Percentiles rank a stretch among this genome's conserved stretches.
Conservation (phyloP, 495 filamentous ascomycete species). For the Podospora anserina region DNA sequence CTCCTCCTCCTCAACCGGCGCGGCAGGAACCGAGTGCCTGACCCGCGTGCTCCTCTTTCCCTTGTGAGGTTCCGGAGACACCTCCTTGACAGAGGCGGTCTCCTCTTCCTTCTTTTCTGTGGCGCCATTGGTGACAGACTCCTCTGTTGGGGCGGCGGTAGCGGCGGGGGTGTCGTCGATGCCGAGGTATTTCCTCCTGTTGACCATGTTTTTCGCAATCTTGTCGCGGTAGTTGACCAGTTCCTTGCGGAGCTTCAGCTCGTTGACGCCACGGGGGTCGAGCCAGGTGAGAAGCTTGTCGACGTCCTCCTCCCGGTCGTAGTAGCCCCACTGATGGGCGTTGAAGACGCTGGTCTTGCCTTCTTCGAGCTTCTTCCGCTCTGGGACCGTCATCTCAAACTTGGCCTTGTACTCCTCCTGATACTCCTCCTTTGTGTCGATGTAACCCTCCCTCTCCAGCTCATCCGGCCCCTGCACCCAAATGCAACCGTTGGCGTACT, state of each 20-base stretch:
- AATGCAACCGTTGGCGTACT: constrained; percentile 88
- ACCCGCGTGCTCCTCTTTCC: constrained; percentile 69
- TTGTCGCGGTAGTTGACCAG: constrained; percentile 70
- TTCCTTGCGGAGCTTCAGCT: constrained; percentile 81
- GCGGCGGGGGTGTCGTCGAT: constrained; percentile 17
- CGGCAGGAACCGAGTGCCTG: constrained; percentile 51
- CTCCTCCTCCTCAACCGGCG: constrained; percentile 32
- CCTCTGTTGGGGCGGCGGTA: constrained; percentile 45
- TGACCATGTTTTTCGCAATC: constrained; percentile 77
- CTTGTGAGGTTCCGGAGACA: neutral
- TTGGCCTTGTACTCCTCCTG: constrained; percentile 60
- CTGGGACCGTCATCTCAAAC: constrained; percentile 74
- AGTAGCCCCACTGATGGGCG: constrained; percentile 86
- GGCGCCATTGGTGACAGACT: constrained; percentile 35
- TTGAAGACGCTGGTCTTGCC: constrained; percentile 72
- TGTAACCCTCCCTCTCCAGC: constrained; percentile 76
- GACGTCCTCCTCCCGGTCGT: constrained; percentile 71
- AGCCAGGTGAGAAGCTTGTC: constrained; percentile 83
- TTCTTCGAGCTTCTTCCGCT: constrained; percentile 85
- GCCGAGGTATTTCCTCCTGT: constrained; percentile 65
- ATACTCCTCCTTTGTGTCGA: constrained; percentile 65
- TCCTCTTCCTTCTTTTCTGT: constrained; percentile 22
- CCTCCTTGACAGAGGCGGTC: constrained; percentile 24
- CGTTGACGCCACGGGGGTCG: constrained; percentile 76
- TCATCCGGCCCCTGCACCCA: constrained; percentile 97